Evolutionary conservation across 1,139 yeast species (phyloP).

Genomic region (Zygoascus hellenicus): DNA sequence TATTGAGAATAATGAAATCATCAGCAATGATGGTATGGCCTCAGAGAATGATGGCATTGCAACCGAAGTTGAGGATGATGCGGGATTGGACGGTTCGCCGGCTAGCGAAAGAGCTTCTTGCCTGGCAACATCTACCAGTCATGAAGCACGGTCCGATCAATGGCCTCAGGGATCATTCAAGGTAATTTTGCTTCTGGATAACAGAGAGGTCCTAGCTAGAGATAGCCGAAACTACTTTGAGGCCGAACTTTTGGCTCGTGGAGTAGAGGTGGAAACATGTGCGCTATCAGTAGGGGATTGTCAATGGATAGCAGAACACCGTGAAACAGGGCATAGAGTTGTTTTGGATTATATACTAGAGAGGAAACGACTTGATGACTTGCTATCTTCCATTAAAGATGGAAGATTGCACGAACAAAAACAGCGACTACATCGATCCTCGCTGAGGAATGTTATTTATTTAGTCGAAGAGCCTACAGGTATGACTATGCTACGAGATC

Average conservation of each 20-base stretch:
- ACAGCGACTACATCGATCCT: conserved; percentile 61
- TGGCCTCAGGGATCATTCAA: conserved; percentile 57
- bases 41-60: neutral
- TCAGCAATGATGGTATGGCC: neutral
- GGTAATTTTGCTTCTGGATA: conserved; percentile 64
- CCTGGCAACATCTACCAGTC: neutral
- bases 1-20: neutral
- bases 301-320: conserved; percentile 78
- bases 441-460: conserved; percentile 63
- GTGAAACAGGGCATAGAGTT: conserved; percentile 51
- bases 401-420: conserved; percentile 85
- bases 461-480: conserved; percentile 71
- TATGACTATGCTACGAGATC: conserved; percentile 25
- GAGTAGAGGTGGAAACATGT: conserved; percentile 49
- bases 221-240: conserved; percentile 31
- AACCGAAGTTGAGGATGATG: neutral
- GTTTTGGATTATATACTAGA: conserved; percentile 79
- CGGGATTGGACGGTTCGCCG: neutral
- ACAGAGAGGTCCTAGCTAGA: conserved; percentile 55
- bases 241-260: conserved; percentile 47
- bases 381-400: conserved; percentile 74
- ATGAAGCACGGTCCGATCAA: conserved; percentile 10
- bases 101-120: neutral
- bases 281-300: conserved; percentile 81
- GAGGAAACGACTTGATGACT: conserved; percentile 82